Conservation (phyloP, 352 stramenopile species). For the Aphanomyces stellatus region DNA sequence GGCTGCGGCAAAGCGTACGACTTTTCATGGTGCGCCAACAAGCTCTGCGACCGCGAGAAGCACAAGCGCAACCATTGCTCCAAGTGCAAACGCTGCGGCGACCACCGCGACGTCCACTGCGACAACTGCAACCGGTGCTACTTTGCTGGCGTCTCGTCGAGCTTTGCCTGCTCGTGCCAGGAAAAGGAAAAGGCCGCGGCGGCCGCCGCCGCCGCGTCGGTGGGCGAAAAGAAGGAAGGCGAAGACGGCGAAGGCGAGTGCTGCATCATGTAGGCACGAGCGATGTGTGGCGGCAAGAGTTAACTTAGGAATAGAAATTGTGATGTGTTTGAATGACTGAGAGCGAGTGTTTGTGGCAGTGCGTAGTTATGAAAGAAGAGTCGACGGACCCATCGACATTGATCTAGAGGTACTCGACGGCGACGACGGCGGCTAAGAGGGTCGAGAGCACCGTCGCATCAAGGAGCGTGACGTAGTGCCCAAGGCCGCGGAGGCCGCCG, state of each 20-base stretch:
- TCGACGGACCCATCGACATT: no score
- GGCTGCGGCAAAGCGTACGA: slow-evolving; percentile 40
- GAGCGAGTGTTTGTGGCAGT: no score
- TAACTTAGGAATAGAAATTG: no score
- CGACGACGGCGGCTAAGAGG: background rate
- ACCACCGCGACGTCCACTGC: slow-evolving; percentile 82
- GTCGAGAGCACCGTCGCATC: background rate
- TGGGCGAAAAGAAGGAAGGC: slow-evolving; percentile 32
- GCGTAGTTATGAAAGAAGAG: no score
- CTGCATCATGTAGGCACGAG: slow-evolving; percentile 69
- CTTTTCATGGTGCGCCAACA: slow-evolving; percentile 81
- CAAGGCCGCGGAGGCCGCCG: background rate
- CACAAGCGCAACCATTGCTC: slow-evolving; percentile 73
- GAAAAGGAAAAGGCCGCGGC: slow-evolving; percentile 20
- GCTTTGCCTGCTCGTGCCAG: slow-evolving; percentile 70
- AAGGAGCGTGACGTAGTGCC: background rate
- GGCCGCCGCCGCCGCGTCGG: slow-evolving; percentile 28
- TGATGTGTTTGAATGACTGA: no score
- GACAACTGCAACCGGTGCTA: slow-evolving; percentile 75
- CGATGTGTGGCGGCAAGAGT: no score
- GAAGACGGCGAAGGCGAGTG: slow-evolving; percentile 71
- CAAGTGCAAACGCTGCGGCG: slow-evolving; percentile 80
- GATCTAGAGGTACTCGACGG: slow-evolving; percentile 9
- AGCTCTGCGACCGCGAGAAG: slow-evolving; percentile 59
- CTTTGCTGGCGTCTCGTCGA: slow-evolving; percentile 71